These are phyloP conservation scores for Rhodotorula babjevae DNA, from an alignment of 768 basidiomycete species.

Conservation along the genomic window DNA sequence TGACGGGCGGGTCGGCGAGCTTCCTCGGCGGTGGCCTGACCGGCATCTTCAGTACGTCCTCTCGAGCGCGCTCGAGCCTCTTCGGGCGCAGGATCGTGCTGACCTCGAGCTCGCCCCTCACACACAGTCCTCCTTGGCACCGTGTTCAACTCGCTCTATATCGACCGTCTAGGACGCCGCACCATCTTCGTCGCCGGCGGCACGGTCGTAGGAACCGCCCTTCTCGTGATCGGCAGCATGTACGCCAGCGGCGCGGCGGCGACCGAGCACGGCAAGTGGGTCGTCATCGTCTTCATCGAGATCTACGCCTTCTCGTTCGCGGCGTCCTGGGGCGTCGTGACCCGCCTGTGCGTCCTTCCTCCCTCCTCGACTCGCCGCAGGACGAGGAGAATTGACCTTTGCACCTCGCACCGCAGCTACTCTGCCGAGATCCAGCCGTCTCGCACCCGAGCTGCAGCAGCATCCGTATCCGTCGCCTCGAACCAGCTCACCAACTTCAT, in stretches of 20 bases:
- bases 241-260: constrained; percentile 3
- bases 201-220: constrained; percentile 48
- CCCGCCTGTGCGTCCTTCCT: constrained; percentile 11
- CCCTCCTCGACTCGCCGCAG: constrained; percentile 12
- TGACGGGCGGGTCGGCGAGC: constrained; percentile 52
- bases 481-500: constrained; percentile 24
- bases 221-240: constrained; percentile 52
- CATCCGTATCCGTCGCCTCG: constrained; percentile 6
- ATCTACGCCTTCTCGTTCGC: constrained; percentile 37
- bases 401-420: constrained; percentile 12
- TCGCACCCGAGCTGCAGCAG: constrained; percentile 52
- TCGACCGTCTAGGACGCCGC: constrained; percentile 46
- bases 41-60: constrained; percentile 48
- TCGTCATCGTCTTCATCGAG: constrained; percentile 29
- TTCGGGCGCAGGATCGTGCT: too few relatives aligned
- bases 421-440: constrained; percentile 54
- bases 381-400: too few relatives aligned
- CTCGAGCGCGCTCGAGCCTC: too few relatives aligned
- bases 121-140: constrained; percentile 42
- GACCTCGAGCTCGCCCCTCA: background rate
- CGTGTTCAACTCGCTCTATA: constrained; percentile 1
- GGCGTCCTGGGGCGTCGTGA: constrained; percentile 52
- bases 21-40: constrained; percentile 57
- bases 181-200: constrained; percentile 53
- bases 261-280: constrained; percentile 20